These are phyloP conservation scores for Myxozyma neglecta DNA, from an alignment of 805 yeast genomes.

Conservation along the genomic window DNA sequence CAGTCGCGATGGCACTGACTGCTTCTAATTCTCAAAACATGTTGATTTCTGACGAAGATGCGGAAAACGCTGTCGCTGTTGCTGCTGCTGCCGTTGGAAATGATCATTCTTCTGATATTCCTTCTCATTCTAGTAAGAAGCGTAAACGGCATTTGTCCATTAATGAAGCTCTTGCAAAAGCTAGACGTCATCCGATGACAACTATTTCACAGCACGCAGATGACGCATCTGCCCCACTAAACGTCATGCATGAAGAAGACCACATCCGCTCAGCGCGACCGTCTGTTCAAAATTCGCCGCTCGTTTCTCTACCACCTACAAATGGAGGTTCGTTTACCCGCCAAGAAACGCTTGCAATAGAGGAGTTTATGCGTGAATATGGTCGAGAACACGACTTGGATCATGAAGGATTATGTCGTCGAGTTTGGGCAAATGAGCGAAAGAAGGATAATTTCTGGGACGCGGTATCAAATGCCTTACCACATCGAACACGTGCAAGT, in stretches of 20 bases:
- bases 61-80: slow-evolving; percentile 25
- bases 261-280: neutral
- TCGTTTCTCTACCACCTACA: neutral
- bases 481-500: slow-evolving; percentile 83
- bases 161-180: neutral
- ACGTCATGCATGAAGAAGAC: neutral
- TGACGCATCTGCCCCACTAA: neutral
- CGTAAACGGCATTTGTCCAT: neutral
- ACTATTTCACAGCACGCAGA: neutral
- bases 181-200: neutral
- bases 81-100: slow-evolving; percentile 20
- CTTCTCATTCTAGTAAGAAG: neutral
- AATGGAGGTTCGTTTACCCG: slow-evolving; percentile 50
- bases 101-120: neutral
- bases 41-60: slow-evolving; percentile 19
- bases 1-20: slow-evolving; percentile 19
- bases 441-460: slow-evolving; percentile 92
- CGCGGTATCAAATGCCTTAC: slow-evolving; percentile 70
- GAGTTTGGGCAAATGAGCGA: slow-evolving; percentile 85
- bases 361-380: slow-evolving; percentile 68
- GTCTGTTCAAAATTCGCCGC: neutral
- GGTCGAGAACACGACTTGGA: slow-evolving; percentile 61
- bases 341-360: slow-evolving; percentile 71
- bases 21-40: slow-evolving; percentile 11
- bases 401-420: slow-evolving; percentile 68